Evolutionary conservation across 2,329 filamentous ascomycete genomes (phyloP).

Genomic region (Hortaea sp.): DNA sequence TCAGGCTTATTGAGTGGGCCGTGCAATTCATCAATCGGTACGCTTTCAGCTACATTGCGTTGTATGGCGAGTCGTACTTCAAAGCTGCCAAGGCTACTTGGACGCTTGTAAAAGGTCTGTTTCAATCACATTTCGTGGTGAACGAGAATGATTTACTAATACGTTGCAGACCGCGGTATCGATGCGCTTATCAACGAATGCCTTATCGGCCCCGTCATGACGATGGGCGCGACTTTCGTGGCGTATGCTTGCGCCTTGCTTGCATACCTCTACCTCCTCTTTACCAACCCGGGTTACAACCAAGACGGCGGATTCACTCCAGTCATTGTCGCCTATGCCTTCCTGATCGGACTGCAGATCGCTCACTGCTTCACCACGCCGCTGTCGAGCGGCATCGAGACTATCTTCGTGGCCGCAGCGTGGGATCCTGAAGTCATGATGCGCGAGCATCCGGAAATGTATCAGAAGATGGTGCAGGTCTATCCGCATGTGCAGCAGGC

Average conservation of each 20-base stretch:
- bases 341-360: conserved; percentile 83
- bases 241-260: conserved; percentile 73
- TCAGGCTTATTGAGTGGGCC: conserved; percentile 72
- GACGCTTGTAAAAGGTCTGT: conserved; percentile 36
- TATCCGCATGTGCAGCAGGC: conserved; percentile 53
- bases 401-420: conserved; percentile 73
- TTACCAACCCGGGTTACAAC: conserved; percentile 75
- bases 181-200: conserved; percentile 87
- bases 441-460: conserved; percentile 71
- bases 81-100: conserved; percentile 81
- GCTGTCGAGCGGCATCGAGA: conserved; percentile 78
- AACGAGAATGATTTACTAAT: too few species aligned
- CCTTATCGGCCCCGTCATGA: conserved; percentile 48
- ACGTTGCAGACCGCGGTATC: conserved; percentile 66
- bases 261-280: conserved; percentile 76
- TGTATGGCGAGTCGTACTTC: conserved; percentile 85
- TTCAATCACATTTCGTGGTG: conserved; percentile 11
- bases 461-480: conserved; percentile 64
- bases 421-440: conserved; percentile 65
- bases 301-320: conserved; percentile 55
- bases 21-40: conserved; percentile 74
- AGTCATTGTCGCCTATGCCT: conserved; percentile 73
- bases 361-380: conserved; percentile 84
- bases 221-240: conserved; percentile 63
- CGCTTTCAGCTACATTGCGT: conserved; percentile 64